Percentiles rank a stretch among this genome's conserved stretches.
Conservation (phyloP, 2,329 filamentous ascomycete species). For the Ilyonectria mors-panacis region DNA sequence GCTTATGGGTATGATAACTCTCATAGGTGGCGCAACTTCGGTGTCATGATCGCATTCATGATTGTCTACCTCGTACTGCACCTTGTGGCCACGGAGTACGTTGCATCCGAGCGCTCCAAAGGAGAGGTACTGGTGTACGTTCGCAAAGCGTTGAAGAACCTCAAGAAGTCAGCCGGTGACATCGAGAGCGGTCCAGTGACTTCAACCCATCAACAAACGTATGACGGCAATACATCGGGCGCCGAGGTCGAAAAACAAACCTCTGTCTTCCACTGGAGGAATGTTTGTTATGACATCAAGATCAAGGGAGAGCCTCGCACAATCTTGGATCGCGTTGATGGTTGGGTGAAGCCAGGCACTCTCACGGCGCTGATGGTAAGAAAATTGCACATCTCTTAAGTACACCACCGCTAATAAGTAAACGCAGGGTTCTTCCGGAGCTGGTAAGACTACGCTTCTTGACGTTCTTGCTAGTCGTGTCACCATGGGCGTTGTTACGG, state of each 20-base stretch:
- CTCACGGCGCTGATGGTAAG: conserved; percentile 77
- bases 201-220: neutral
- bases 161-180: neutral
- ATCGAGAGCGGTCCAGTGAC: conserved; percentile 9
- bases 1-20: conserved; percentile 27
- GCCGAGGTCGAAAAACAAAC: conserved; percentile 33
- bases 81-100: conserved; percentile 36
- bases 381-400: no score
- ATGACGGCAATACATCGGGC: neutral
- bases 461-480: conserved; percentile 86
- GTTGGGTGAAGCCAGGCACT: conserved; percentile 81
- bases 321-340: conserved; percentile 78
- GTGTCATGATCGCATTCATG: conserved; percentile 29
- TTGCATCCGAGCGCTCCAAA: conserved; percentile 40
- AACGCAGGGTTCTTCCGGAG: conserved; percentile 75
- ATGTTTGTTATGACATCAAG: conserved; percentile 80
- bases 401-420: neutral
- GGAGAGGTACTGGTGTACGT: conserved; percentile 41
- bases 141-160: conserved; percentile 14
- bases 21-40: conserved; percentile 38
- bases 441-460: conserved; percentile 88
- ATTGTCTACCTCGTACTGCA: conserved; percentile 33
- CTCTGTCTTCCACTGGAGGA: conserved; percentile 75
- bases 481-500: conserved; percentile 86
- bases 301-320: conserved; percentile 74